Evolutionary conservation across 768 basidiomycete species (phyloP), one percentile per base, ranked within the genome.

Genomic region (Naganishia antarctica): DNA sequence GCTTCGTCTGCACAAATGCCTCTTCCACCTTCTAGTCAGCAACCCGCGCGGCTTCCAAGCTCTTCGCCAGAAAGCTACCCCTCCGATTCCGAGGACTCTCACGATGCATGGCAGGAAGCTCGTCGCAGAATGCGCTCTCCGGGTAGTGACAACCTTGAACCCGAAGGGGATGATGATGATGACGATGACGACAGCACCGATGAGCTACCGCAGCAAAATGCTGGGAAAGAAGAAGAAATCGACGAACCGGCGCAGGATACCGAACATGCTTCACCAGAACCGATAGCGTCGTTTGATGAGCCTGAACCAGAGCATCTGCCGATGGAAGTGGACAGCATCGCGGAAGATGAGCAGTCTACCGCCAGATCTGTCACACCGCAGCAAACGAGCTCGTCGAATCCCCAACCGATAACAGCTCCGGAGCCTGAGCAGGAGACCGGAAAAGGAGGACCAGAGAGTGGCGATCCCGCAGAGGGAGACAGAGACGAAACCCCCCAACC

Each of bases 21-120:
- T 26, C 34, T 57, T 7, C 53, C 53, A 3, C 37, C 31, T 9
- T n/a, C 53, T 3, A 57, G 53, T 21, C 53, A 57, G 37, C n/a
- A 37, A 15, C 18, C 25, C 37, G 53, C 53, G 40, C 53, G 53
- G 21, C 53, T 57, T 23, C 53, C 53, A 37, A 37, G 32, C n/a
- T 57, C 53, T 3, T 57, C 53, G 23, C 53, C 53, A 2, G 53
- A 57, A 40, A 57, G 34, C 23, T 57, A 57, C 23, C 34, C 53
- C 34, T 57, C 53, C 11, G 53, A 57, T 40, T 57, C 53, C 23
- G 53, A 57, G 23, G 53, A 57, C 23, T 57, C 53, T 21, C 53
- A 25, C 11, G 53, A 57, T 57, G 53, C 32, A 40, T 57, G 53
- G 53, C 53, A 57, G 37, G 23, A 40, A 29, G 53, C 53, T 25